Evolutionary conservation across 2,329 filamentous ascomycete genomes (phyloP).

Genomic region (Teratosphaeria gauchensis): DNA sequence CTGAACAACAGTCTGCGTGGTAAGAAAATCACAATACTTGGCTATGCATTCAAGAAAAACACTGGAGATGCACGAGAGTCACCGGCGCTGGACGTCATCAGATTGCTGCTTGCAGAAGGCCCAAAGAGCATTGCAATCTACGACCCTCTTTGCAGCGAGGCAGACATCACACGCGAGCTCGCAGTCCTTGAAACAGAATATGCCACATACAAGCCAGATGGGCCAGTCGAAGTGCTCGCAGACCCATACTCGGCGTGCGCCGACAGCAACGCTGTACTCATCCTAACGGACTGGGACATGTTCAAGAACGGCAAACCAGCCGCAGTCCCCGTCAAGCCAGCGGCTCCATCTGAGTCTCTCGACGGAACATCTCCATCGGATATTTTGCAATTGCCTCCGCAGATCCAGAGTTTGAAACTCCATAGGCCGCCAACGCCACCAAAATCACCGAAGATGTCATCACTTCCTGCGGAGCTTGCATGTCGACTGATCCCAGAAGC

Average conservation of each 20-base stretch:
- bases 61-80: constrained; percentile 65
- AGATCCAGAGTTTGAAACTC: neutral
- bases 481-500: constrained; percentile 7
- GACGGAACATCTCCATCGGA: constrained; percentile 6
- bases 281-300: constrained; percentile 24
- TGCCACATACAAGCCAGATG: constrained; percentile 12
- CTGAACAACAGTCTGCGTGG: constrained; percentile 57
- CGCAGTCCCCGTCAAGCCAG: neutral
- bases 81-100: constrained; percentile 58
- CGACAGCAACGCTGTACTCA: constrained; percentile 20
- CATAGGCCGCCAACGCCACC: constrained; percentile 9
- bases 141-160: constrained; percentile 42
- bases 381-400: constrained; percentile 1
- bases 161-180: constrained; percentile 22
- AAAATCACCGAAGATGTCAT: constrained; percentile 1
- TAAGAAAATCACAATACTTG: constrained; percentile 62
- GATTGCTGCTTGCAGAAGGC: constrained; percentile 51
- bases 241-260: constrained; percentile 22
- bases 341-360: constrained; percentile 1
- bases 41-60: constrained; percentile 70
- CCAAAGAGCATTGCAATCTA: constrained; percentile 53
- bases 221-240: constrained; percentile 16
- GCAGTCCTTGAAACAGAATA: constrained; percentile 7
- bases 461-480: constrained; percentile 2
- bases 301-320: constrained; percentile 15